Percentiles rank a stretch among this genome's conserved stretches.
Evolutionary conservation across 257 asterid species (phyloP).

Genomic region (Solanum rostratum): DNA sequence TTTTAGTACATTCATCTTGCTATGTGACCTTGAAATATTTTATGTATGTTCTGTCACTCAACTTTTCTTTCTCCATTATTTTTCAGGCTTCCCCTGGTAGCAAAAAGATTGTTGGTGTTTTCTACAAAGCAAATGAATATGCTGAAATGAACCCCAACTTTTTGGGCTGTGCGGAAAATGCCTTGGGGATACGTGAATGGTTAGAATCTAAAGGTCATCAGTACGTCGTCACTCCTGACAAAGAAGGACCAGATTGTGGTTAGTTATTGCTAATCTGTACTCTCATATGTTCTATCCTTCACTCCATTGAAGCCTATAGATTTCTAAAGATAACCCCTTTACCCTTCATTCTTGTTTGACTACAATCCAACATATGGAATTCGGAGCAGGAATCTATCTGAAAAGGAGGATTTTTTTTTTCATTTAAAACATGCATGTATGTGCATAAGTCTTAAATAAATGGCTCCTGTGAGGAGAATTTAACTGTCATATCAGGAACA

Average conservation of each 20-base stretch:
- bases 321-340: not conserved
- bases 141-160: slow-evolving; percentile 88
- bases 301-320: not conserved
- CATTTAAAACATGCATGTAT: not conserved
- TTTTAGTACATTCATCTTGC: not conserved
- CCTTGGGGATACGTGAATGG: slow-evolving; percentile 90
- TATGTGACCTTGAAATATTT: not conserved
- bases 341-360: not conserved
- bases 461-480: not conserved
- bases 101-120: slow-evolving; percentile 95
- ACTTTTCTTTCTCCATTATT: not conserved
- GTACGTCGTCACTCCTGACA: slow-evolving; percentile 84
- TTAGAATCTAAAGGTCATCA: slow-evolving; percentile 82
- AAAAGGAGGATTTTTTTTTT: not conserved
- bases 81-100: slow-evolving; percentile 76
- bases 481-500: not conserved
- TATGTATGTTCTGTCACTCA: not conserved
- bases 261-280: slow-evolving; percentile 1
- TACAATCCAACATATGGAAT: not conserved
- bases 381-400: not conserved
- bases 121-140: slow-evolving; percentile 80
- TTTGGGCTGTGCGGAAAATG: slow-evolving; percentile 79
- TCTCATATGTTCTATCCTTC: not conserved
- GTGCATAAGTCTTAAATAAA: not conserved
- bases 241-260: slow-evolving; percentile 88